Conservation (phyloP, 352 stramenopile genomes). For the Phytophthora ramorum region DNA sequence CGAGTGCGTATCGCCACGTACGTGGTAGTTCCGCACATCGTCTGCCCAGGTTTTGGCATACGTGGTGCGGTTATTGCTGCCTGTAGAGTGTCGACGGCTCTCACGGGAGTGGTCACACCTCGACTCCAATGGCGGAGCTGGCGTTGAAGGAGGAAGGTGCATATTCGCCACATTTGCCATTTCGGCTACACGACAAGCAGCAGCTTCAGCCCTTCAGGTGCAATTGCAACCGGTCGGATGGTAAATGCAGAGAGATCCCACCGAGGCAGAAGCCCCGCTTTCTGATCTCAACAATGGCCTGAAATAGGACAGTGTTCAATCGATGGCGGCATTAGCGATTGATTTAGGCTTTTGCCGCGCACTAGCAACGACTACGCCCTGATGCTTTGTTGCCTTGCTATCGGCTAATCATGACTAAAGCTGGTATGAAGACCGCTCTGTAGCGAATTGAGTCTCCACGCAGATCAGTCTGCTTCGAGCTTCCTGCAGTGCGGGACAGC, state of each 20-base stretch:
- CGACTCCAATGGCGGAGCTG: neutral
- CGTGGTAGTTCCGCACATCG: slow-evolving; percentile 67
- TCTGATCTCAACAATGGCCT: slow-evolving; percentile 16
- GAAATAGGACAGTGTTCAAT: slow-evolving; percentile 27
- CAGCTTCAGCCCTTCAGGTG: neutral
- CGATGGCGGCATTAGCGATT: no score
- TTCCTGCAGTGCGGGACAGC: neutral
- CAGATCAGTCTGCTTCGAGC: neutral
- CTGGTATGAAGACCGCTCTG: no score
- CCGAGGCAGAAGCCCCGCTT: slow-evolving; percentile 2
- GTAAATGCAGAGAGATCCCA: slow-evolving; percentile 19
- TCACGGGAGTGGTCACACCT: neutral
- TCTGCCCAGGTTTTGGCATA: slow-evolving; percentile 59
- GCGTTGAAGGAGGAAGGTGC: slow-evolving; percentile 7
- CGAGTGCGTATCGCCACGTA: slow-evolving; percentile 18
- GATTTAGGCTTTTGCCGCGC: neutral
- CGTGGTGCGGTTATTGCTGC: slow-evolving; percentile 28
- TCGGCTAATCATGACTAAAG: no score
- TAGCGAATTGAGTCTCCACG: neutral
- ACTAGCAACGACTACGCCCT: neutral
- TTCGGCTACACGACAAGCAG: neutral
- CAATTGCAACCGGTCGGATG: neutral
- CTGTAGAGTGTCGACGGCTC: slow-evolving; percentile 9
- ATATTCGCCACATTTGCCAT: slow-evolving; percentile 22
- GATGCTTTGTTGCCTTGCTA: neutral